A percentile compares a stretch with the other conserved stretches of the same genome.
These are phyloP conservation scores for Circinella minor DNA, from an alignment of 371 early-diverging fungal species.

Conservation along the genomic window DNA sequence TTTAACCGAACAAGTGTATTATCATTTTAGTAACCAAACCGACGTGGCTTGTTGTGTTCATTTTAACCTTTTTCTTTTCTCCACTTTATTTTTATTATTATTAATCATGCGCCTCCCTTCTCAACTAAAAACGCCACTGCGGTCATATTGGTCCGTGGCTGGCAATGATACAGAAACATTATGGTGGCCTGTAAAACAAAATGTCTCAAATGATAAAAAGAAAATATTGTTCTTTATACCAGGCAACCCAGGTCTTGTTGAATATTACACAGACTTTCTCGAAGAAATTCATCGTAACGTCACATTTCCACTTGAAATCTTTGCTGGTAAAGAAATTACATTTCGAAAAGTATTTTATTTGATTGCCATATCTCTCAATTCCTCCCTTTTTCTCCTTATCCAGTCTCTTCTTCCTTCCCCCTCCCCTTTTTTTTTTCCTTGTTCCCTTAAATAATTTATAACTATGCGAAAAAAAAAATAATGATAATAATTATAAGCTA, in stretches of 20 bases:
- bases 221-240: slow-evolving; percentile 62
- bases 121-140: slow-evolving; percentile 35
- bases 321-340: slow-evolving; percentile 43
- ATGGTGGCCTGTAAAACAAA: slow-evolving; percentile 53
- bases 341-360: too few species aligned
- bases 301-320: slow-evolving; percentile 47
- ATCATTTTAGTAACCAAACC: too few species aligned
- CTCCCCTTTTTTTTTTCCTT: too few species aligned
- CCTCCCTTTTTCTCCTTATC: not conserved
- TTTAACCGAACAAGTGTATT: not conserved
- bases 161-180: slow-evolving; percentile 56
- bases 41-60: not conserved
- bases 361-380: too few species aligned
- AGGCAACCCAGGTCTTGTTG: slow-evolving; percentile 77
- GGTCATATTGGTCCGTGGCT: slow-evolving; percentile 53
- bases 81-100: not conserved
- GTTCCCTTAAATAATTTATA: too few species aligned
- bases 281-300: slow-evolving; percentile 44
- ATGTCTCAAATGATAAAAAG: slow-evolving; percentile 16
- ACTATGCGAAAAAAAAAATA: too few species aligned
- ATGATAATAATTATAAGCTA: too few species aligned
- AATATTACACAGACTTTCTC: slow-evolving; percentile 72
- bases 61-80: not conserved
- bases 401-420: not conserved
- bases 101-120: slow-evolving; percentile 11